Conservation (phyloP, 805 yeast genomes). For the Candida chilensis region DNA sequence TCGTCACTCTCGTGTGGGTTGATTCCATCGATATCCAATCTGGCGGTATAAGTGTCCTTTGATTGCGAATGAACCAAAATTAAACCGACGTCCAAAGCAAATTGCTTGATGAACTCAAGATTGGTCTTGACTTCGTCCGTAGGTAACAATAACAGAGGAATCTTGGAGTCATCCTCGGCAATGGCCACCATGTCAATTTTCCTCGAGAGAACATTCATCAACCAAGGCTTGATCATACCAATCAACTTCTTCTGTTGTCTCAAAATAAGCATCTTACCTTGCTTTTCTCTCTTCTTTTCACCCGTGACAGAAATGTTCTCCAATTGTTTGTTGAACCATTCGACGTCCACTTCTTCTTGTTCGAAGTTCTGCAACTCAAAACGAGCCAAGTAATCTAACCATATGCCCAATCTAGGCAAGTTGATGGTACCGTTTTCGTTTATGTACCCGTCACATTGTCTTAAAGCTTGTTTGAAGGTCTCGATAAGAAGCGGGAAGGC, state of each 20-base stretch:
- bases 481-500: slow-evolving; percentile 90
- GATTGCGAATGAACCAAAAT: slow-evolving; percentile 57
- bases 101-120: slow-evolving; percentile 49
- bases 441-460: slow-evolving; percentile 71
- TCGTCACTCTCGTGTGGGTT: slow-evolving; percentile 60
- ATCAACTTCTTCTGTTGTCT: slow-evolving; percentile 73
- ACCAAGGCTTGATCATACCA: slow-evolving; percentile 45
- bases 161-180: slow-evolving; percentile 11
- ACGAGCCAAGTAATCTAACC: slow-evolving; percentile 68
- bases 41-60: slow-evolving; percentile 45
- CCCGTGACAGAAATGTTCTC: slow-evolving; percentile 72
- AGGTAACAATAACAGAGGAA: slow-evolving; percentile 39
- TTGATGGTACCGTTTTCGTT: slow-evolving; percentile 80
- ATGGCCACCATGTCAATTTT: slow-evolving; percentile 8
- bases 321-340: slow-evolving; percentile 84
- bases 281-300: slow-evolving; percentile 54
- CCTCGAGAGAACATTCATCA: slow-evolving; percentile 19
- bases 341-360: slow-evolving; percentile 72
- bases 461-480: slow-evolving; percentile 77
- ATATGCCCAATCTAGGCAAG: slow-evolving; percentile 56
- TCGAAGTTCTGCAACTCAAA: slow-evolving; percentile 87
- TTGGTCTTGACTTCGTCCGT: slow-evolving; percentile 35
- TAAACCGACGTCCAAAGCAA: slow-evolving; percentile 61
- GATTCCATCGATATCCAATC: slow-evolving; percentile 67
- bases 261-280: slow-evolving; percentile 54